Evolutionary conservation across 164 flowering plant genomes (phyloP).

Genomic region (Pachysandra terminalis): DNA sequence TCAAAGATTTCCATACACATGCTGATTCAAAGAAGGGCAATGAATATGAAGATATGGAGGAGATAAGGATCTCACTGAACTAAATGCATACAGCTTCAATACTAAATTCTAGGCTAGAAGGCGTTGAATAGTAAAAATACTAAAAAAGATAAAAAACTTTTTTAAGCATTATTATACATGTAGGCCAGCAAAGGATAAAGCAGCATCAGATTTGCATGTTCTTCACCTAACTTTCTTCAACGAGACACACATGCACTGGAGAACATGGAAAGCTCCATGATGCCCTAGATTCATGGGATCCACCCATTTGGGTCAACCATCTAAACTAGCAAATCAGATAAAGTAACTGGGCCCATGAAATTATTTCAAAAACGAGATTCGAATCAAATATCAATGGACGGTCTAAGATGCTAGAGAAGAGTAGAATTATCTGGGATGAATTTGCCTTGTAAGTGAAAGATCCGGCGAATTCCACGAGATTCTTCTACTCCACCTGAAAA

Average conservation of each 20-base stretch:
- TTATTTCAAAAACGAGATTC: too few species aligned
- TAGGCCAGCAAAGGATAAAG: not conserved
- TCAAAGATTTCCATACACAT: not conserved
- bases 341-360: not conserved
- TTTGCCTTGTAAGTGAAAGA: not conserved
- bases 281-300: not conserved
- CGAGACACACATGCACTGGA: not conserved
- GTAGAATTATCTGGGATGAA: not conserved
- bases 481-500: not conserved
- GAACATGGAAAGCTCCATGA: not conserved
- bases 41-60: not conserved
- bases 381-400: too few species aligned
- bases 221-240: not conserved
- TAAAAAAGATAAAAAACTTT: too few species aligned
- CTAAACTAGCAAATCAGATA: not conserved
- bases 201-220: not conserved
- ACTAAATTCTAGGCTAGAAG: not conserved
- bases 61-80: not conserved
- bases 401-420: not conserved
- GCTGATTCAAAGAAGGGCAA: not conserved
- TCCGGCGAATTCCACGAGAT: not conserved
- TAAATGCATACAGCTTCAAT: not conserved
- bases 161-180: not conserved
- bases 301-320: not conserved
- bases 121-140: too few species aligned